Evolutionary conservation across 169 alveolate species (phyloP).

Genomic region (Eimeria maxima): DNA sequence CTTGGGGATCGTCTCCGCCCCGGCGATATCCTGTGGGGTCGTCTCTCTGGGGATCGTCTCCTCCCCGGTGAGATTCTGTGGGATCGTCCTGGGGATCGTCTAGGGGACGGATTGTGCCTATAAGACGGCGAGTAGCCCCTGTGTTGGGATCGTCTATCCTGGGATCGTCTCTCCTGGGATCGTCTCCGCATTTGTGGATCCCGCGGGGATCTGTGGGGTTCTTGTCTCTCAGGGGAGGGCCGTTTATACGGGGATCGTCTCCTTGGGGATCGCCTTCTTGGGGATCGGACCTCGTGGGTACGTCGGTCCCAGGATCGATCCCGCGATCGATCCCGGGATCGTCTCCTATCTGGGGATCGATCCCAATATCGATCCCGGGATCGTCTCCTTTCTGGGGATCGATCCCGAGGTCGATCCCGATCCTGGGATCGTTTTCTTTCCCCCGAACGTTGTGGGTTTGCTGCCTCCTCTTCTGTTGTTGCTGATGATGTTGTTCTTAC

Average conservation of each 20-base stretch:
- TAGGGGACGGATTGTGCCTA: too few species aligned
- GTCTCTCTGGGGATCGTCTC: slow-evolving; percentile 49
- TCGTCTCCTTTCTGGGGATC: not conserved
- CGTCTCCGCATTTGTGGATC: too few species aligned
- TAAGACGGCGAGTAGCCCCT: too few species aligned
- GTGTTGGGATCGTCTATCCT: too few species aligned
- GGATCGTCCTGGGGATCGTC: not conserved
- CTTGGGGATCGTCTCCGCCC: slow-evolving; percentile 13
- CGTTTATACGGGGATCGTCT: not conserved
- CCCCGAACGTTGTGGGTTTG: too few species aligned
- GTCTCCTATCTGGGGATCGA: slow-evolving; percentile 8
- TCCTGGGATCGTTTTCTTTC: not conserved
- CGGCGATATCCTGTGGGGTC: not conserved
- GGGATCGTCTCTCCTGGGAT: too few species aligned
- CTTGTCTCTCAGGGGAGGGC: too few species aligned
- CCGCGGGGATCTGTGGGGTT: too few species aligned
- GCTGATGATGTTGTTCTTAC: not conserved
- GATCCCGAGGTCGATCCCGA: not conserved
- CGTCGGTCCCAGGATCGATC: not conserved
- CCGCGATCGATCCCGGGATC: not conserved
- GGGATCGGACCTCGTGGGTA: not conserved
- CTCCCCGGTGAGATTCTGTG: not conserved
- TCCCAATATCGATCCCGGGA: not conserved
- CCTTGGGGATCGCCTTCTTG: not conserved
- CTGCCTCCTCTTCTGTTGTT: not conserved